Percentiles rank a stretch among this genome's conserved stretches.
Conservation (phyloP, 1,139 yeast species). For the Yamadazyma atmosphaerica region DNA sequence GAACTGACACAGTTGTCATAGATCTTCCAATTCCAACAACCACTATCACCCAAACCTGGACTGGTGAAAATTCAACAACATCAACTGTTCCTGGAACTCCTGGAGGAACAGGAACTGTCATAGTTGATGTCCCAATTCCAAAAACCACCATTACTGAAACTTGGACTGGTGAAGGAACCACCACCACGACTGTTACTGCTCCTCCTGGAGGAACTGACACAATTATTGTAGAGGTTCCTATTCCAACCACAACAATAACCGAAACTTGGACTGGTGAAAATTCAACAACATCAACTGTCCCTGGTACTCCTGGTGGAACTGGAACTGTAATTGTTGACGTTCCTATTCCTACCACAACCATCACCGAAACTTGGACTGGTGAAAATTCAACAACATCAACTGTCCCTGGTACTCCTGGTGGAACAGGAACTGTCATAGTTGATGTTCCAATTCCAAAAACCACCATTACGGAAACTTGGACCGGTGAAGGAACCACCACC, state of each 20-base stretch:
- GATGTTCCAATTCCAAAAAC: neutral
- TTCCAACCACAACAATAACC: neutral
- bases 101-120: neutral
- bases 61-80: constrained; percentile 8
- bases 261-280: constrained; percentile 1
- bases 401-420: neutral
- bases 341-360: neutral
- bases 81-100: neutral
- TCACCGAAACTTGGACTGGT: constrained; percentile 2
- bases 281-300: neutral
- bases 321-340: constrained; percentile 1
- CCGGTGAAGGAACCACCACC: neutral
- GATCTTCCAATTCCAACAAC: constrained; percentile 6
- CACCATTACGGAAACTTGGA: neutral
- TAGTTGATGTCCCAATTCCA: constrained; percentile 3
- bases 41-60: constrained; percentile 13
- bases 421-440: neutral
- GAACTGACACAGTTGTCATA: constrained; percentile 5
- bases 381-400: neutral
- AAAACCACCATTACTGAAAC: neutral
- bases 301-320: neutral
- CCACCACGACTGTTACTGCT: neutral
- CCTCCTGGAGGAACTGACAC: neutral
- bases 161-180: neutral
- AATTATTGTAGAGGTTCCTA: neutral